Evolutionary conservation across 495 filamentous ascomycete species (phyloP).

Genomic region (Penicillium riverlandense): DNA sequence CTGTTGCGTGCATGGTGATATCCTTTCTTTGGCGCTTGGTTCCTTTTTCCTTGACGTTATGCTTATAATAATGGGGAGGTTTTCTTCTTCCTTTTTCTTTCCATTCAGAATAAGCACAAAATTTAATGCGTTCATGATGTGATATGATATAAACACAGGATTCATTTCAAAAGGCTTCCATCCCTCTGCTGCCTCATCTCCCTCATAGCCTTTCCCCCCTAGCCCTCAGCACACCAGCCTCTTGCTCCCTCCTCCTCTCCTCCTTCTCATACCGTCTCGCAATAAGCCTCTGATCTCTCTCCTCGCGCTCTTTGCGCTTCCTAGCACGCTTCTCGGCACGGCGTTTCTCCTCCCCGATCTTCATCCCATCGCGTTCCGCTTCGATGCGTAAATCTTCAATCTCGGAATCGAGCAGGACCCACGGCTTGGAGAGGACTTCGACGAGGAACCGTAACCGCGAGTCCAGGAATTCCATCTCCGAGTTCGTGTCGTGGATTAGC

Average conservation of each 20-base stretch:
- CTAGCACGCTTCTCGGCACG: slow-evolving; percentile 28
- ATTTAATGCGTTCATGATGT: too few relatives aligned
- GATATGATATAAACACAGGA: too few relatives aligned
- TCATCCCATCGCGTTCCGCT: slow-evolving; percentile 35
- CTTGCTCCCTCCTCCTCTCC: slow-evolving; percentile 29
- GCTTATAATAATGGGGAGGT: too few relatives aligned
- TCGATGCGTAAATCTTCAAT: slow-evolving; percentile 46
- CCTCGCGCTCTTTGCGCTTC: slow-evolving; percentile 27
- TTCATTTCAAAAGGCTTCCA: too few relatives aligned
- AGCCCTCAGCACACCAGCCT: slow-evolving; percentile 25
- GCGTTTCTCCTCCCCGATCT: slow-evolving; percentile 32
- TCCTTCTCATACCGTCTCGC: slow-evolving; percentile 30
- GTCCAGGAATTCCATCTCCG: slow-evolving; percentile 72
- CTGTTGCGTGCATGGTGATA: slow-evolving; percentile 11
- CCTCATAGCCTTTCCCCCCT: slow-evolving; percentile 24
- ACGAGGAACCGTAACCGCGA: slow-evolving; percentile 55
- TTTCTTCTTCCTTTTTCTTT: too few relatives aligned
- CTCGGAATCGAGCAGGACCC: slow-evolving; percentile 52
- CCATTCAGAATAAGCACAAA: too few relatives aligned
- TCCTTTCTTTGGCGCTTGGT: slow-evolving; percentile 10
- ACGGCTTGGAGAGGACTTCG: slow-evolving; percentile 60
- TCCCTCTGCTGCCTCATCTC: slow-evolving; percentile 16
- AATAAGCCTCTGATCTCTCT: slow-evolving; percentile 28
- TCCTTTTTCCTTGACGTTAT: too few relatives aligned
- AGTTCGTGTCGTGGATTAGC: slow-evolving; percentile 54